Evolutionary conservation across 2,329 filamentous ascomycete genomes (phyloP).

Genomic region (Ascochyta fabae): DNA sequence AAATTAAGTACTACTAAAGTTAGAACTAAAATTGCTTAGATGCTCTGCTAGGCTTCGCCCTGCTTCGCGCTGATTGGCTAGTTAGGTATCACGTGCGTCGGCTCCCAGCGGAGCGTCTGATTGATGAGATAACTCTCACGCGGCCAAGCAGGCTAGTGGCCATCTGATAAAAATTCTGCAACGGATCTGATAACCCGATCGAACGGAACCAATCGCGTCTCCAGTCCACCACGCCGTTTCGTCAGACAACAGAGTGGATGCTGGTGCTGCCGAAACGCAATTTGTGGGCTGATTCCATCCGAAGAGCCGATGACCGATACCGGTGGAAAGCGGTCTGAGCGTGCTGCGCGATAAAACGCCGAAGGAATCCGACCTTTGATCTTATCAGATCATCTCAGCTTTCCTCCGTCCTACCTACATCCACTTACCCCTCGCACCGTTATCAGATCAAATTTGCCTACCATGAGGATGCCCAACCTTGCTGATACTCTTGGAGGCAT

Average conservation of each 20-base stretch:
- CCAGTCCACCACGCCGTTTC: neutral
- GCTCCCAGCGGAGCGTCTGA: no score
- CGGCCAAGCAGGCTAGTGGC: constrained; percentile 21
- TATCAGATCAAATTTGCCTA: constrained; percentile 25
- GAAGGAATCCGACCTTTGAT: constrained; percentile 23
- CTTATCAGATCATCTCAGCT: constrained; percentile 47
- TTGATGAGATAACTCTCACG: no score
- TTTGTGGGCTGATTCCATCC: constrained; percentile 4
- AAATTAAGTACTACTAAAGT: no score
- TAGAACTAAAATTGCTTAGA: no score
- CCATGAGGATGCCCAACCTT: constrained; percentile 39
- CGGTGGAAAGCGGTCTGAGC: constrained; percentile 4
- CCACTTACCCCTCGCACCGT: neutral
- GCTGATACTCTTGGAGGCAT: constrained; percentile 35
- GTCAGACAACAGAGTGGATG: constrained; percentile 12
- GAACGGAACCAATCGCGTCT: constrained; percentile 9
- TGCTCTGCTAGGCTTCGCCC: no score
- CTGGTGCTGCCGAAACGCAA: constrained; percentile 1
- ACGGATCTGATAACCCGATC: constrained; percentile 22
- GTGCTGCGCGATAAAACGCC: constrained; percentile 26
- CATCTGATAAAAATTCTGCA: constrained; percentile 31
- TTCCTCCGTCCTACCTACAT: constrained; percentile 6
- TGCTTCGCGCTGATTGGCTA: no score
- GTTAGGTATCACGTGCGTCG: no score
- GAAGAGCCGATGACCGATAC: constrained; percentile 18